Evolutionary conservation across 345 rosid species (phyloP), one percentile per base, ranked within the genome.

Genomic region (Isatis tinctoria): DNA sequence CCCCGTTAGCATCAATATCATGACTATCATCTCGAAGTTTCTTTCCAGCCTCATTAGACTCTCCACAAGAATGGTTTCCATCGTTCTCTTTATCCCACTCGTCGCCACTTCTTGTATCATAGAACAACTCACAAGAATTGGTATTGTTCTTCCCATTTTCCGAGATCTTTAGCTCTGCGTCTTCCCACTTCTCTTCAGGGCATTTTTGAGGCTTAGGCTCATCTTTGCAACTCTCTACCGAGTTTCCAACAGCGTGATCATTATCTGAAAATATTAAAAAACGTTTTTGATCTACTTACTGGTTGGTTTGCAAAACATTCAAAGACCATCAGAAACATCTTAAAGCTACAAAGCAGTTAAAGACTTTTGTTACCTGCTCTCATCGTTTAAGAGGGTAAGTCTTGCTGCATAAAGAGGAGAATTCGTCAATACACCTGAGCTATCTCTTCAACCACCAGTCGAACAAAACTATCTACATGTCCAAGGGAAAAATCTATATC

Each of bases 331-430:
- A 28, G 4, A 14, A 67, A 40, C 18, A 60, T 41, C 70, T 0
- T 28, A 44, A 12, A 24, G 26, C 39, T 64, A 73, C 39, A 66
- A 56, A 64, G 17, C 51, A 48, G 47, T 10, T n/a, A 0, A 32
- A 52, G 30, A 10, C 3, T 22, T 75, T 71, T 73, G 69, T 74
- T 61, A 90, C 88, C 96, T 69, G 86, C 76, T 78, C 87, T 85
- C 98, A 90, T 86, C 45, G 28, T 85, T 83, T 80, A 78, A 63
- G 18, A 12, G 64, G 60, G 65, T 67, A 27, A 30, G 39, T 28
- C 60, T 61, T n/a, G n/a, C n/a, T 79, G 58, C 75, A 75, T 67
- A 56, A 22, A 60, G 44, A 64, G 65, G 44, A 52, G 41, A 60
- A 2, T 10, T 56, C 52, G 67, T 78, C 76, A 53, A 66, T 71